These are phyloP conservation scores for Trichoderma breve DNA, from an alignment of 2,329 filamentous ascomycete species.

Conservation along the genomic window DNA sequence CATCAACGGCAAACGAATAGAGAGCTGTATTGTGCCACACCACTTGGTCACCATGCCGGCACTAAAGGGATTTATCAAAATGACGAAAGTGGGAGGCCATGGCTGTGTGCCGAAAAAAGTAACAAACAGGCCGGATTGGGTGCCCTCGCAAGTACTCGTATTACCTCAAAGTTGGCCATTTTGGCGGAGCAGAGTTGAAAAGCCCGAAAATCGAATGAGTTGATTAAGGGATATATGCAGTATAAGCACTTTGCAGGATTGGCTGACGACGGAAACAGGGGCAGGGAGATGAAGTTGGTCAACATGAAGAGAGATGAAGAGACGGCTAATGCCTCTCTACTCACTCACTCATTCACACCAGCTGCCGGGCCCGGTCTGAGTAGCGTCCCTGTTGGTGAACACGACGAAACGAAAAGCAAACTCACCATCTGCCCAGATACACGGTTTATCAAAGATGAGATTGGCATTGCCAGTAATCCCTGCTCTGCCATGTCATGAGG, in stretches of 20 bases:
- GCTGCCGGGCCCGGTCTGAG: background rate
- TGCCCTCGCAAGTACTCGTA: background rate
- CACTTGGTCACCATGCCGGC: conserved; percentile 4
- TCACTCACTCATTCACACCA: background rate
- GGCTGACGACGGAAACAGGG: background rate
- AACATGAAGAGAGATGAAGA: background rate
- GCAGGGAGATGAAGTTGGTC: background rate
- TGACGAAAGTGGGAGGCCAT: background rate
- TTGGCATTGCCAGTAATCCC: conserved; percentile 15
- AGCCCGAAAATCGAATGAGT: background rate
- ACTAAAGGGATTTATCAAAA: conserved; percentile 8
- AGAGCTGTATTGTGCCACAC: background rate
- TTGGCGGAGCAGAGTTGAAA: background rate
- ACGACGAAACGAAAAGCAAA: background rate
- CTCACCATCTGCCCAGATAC: background rate
- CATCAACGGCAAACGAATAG: background rate
- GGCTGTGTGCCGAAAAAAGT: background rate
- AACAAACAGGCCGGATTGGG: background rate
- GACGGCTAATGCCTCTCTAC: background rate
- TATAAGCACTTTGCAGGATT: background rate
- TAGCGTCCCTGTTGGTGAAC: background rate
- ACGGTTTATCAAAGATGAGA: conserved; percentile 17
- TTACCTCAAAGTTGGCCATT: background rate
- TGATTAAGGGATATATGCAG: background rate
- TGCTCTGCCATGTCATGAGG: conserved; percentile 21